These are phyloP conservation scores for Carallia brachiata DNA, from an alignment of 345 rosid species.

Conservation along the genomic window DNA sequence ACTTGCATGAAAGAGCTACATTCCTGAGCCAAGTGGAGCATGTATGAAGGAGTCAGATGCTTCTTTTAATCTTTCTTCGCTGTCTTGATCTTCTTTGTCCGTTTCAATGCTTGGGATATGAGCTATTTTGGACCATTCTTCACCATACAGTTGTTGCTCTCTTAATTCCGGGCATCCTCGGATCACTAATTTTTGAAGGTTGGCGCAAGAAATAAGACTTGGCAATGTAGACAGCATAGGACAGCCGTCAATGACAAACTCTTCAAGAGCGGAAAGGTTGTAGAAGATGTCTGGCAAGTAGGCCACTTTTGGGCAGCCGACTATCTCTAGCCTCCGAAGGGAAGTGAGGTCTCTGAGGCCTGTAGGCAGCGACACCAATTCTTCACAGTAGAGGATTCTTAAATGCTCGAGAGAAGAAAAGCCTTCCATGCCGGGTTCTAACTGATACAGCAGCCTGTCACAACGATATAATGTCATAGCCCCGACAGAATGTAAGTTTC, in stretches of 20 bases:
- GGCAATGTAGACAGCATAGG: conserved; percentile 14
- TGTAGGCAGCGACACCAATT: conserved; percentile 1
- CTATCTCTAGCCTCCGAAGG: conserved; percentile 20
- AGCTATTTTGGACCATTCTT: conserved; percentile 6
- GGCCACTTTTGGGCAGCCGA: conserved; percentile 13
- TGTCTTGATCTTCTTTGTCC: background rate
- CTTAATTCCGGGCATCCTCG: conserved; percentile 3
- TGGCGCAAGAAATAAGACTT: background rate
- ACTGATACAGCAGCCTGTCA: conserved; percentile 9
- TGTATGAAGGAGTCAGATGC: no score
- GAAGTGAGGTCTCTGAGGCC: conserved; percentile 9
- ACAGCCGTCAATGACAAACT: conserved; percentile 17
- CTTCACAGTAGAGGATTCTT: conserved; percentile 24
- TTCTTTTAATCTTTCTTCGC: background rate
- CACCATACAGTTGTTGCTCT: background rate
- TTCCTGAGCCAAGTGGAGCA: no score
- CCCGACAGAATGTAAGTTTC: background rate
- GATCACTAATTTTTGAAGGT: conserved; percentile 5
- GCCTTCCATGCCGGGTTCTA: background rate
- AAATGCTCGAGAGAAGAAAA: conserved; percentile 16
- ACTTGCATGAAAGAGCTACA: no score
- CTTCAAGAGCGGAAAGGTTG: conserved; percentile 12
- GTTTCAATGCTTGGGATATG: conserved; percentile 9
- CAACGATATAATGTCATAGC: conserved; percentile 20
- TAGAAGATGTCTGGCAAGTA: conserved; percentile 5